Evolutionary conservation across 805 yeast species (phyloP).

Genomic region (Dipodascus geniculatus): DNA sequence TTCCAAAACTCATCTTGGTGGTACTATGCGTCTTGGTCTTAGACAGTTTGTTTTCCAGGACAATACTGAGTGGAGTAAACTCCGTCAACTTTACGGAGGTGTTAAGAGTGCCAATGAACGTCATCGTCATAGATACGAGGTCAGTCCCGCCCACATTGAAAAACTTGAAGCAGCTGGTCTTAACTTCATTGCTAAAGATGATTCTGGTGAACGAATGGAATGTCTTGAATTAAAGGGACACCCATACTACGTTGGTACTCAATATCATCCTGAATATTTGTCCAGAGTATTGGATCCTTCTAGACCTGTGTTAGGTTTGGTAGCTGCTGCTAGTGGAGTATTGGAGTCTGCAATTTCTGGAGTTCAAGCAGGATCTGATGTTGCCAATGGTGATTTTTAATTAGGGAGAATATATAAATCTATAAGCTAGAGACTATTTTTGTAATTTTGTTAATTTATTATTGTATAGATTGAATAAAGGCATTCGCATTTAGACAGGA

Average conservation of each 20-base stretch:
- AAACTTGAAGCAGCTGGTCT: slow-evolving; percentile 69
- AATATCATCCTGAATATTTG: slow-evolving; percentile 96
- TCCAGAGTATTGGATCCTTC: slow-evolving; percentile 96
- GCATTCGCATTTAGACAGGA: not conserved
- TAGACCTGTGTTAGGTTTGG: slow-evolving; percentile 88
- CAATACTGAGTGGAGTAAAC: slow-evolving; percentile 52
- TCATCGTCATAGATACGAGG: slow-evolving; percentile 97
- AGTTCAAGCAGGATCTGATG: slow-evolving; percentile 2
- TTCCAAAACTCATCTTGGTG: slow-evolving; percentile 91
- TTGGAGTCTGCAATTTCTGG: slow-evolving; percentile 51
- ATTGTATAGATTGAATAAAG: not conserved
- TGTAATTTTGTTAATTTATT: no score
- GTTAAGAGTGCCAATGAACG: slow-evolving; percentile 67
- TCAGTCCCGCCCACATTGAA: slow-evolving; percentile 72
- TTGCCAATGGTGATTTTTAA: slow-evolving; percentile 9
- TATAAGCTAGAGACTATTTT: not conserved
- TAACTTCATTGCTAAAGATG: slow-evolving; percentile 89
- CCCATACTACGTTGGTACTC: slow-evolving; percentile 89
- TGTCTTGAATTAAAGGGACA: slow-evolving; percentile 76
- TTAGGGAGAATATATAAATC: not conserved
- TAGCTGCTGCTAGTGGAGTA: slow-evolving; percentile 86
- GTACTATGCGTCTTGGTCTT: slow-evolving; percentile 96
- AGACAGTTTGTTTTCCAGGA: slow-evolving; percentile 76
- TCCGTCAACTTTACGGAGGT: slow-evolving; percentile 71
- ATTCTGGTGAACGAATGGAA: slow-evolving; percentile 85